Percentiles rank a stretch among this genome's conserved stretches.
Conservation (phyloP, 345 rosid species). For the Hibiscus trionum region DNA sequence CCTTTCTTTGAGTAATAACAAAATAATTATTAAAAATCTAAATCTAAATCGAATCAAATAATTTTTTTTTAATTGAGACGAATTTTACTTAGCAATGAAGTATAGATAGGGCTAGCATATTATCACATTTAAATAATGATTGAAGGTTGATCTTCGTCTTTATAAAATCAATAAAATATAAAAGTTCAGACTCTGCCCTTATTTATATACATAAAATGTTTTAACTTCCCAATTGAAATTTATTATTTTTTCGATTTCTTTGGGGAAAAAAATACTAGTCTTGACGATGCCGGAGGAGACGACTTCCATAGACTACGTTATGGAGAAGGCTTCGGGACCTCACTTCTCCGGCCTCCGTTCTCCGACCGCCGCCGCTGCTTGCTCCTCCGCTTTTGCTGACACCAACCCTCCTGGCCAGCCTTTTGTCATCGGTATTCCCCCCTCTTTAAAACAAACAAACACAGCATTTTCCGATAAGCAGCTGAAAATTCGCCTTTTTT, state of each 20-base stretch:
- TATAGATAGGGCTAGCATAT: too few relatives aligned
- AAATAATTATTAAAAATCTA: too few relatives aligned
- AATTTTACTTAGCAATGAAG: too few relatives aligned
- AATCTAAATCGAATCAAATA: too few relatives aligned
- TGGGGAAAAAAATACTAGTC: too few relatives aligned
- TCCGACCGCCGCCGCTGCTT: conserved; percentile 24
- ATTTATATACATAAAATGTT: too few relatives aligned
- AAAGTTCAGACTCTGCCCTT: too few relatives aligned
- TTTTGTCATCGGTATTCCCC: conserved; percentile 66
- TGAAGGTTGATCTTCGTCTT: too few relatives aligned
- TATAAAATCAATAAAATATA: too few relatives aligned
- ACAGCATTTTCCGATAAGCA: background rate
- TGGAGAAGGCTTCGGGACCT: conserved; percentile 95
- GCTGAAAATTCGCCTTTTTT: background rate
- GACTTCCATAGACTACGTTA: conserved; percentile 60
- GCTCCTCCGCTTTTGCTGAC: conserved; percentile 22
- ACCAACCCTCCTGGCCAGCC: conserved; percentile 50
- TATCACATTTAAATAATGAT: too few relatives aligned
- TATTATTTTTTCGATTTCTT: background rate
- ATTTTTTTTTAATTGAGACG: too few relatives aligned
- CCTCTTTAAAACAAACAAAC: background rate
- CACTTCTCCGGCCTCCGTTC: conserved; percentile 95
- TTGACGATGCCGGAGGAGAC: conserved; percentile 45
- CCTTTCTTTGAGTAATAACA: too few relatives aligned
- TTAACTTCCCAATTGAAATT: background rate